Percentiles rank a stretch among this genome's conserved stretches.
Conservation (phyloP, 805 yeast species). For the Myxozyma geophila region DNA sequence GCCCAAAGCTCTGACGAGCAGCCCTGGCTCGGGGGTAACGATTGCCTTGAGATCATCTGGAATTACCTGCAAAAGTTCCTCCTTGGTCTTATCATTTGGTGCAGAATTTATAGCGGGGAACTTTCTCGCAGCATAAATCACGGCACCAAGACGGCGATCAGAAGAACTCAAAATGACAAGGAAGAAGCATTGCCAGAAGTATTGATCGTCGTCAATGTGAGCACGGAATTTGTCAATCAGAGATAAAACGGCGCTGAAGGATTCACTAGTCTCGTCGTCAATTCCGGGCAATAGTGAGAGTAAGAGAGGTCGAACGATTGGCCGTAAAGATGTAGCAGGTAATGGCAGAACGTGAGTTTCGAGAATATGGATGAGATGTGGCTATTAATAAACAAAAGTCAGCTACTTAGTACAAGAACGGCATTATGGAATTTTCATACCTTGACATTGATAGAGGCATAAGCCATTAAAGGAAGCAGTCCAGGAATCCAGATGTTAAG, state of each 20-base stretch:
- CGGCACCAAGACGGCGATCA: conserved; percentile 81
- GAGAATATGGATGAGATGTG: conserved; percentile 68
- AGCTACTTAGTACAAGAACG: neutral
- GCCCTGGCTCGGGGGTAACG: conserved; percentile 76
- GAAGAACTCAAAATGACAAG: conserved; percentile 75
- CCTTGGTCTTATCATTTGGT: conserved; percentile 37
- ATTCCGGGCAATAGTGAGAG: conserved; percentile 82
- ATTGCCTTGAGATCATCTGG: conserved; percentile 62
- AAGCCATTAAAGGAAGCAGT: conserved; percentile 82
- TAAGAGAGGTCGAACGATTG: conserved; percentile 68
- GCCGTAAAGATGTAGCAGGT: conserved; percentile 55
- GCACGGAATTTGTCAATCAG: conserved; percentile 64
- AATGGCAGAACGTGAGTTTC: conserved; percentile 58
- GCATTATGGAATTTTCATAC: conserved; percentile 9
- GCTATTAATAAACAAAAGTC: conserved; percentile 42
- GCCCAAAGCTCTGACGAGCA: conserved; percentile 73
- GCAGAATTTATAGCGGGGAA: conserved; percentile 63
- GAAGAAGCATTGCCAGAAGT: conserved; percentile 87
- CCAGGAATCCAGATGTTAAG: conserved; percentile 91
- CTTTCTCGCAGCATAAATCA: conserved; percentile 70
- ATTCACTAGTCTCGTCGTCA: conserved; percentile 90
- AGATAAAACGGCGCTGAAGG: conserved; percentile 62
- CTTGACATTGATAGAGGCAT: conserved; percentile 85
- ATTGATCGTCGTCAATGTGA: conserved; percentile 64
- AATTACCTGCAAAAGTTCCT: conserved; percentile 41